Conservation (phyloP, 768 basidiomycete species). For the Zangia roseola region DNA sequence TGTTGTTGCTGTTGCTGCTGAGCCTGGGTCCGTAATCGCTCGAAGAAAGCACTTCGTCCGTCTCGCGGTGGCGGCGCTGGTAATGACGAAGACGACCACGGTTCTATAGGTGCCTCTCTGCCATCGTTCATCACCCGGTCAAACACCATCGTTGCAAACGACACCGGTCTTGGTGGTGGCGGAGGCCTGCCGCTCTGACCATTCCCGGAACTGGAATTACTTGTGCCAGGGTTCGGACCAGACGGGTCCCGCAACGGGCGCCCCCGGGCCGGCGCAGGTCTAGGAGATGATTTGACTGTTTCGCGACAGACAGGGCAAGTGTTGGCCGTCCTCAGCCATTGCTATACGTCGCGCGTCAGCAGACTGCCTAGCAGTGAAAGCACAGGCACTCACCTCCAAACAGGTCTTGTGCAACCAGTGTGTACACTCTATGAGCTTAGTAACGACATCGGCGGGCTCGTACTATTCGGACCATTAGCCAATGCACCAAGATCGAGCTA, state of each 20-base stretch:
- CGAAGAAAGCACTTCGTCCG: conserved; percentile 2
- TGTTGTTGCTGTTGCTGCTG: conserved; percentile 18
- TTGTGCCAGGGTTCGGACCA: conserved; percentile 4
- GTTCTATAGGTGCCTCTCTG: conserved; percentile 4
- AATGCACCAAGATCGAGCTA: neutral
- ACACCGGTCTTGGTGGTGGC: conserved; percentile 14
- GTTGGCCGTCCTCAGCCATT: conserved; percentile 76
- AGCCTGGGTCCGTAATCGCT: conserved; percentile 14
- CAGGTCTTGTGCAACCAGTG: conserved; percentile 84
- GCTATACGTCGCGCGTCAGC: conserved; percentile 38
- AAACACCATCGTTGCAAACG: conserved; percentile 19
- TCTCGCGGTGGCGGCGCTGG: conserved; percentile 6
- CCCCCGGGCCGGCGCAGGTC: conserved; percentile 22
- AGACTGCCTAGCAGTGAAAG: neutral
- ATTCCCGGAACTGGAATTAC: neutral
- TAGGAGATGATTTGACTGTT: conserved; percentile 39
- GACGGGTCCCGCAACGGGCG: conserved; percentile 9
- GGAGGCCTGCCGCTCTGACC: conserved; percentile 3
- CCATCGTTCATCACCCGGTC: conserved; percentile 20
- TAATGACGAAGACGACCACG: conserved; percentile 5
- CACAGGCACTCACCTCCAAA: conserved; percentile 52
- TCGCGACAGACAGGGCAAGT: conserved; percentile 84
- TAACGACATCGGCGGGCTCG: conserved; percentile 53
- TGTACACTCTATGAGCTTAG: conserved; percentile 66
- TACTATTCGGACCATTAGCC: conserved; percentile 48